These are phyloP conservation scores for Pharnaceum exiguum DNA, from an alignment of 148 eudicot genomes.

Conservation along the genomic window DNA sequence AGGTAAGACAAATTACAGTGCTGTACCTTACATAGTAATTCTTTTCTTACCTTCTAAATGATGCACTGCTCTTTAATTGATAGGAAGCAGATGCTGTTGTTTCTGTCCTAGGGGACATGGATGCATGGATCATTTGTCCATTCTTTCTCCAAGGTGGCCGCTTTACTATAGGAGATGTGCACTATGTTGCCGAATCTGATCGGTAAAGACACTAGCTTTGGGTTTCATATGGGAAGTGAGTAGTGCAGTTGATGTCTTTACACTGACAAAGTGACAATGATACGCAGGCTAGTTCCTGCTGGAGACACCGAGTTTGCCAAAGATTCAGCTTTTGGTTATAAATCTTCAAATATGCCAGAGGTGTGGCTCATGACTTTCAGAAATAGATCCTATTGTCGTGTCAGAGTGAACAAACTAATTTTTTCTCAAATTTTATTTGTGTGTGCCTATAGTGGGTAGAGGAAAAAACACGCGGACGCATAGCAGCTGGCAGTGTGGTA, in stretches of 20 bases:
- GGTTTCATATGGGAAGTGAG: not conserved
- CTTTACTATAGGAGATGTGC: slow-evolving; percentile 79
- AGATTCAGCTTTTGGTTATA: slow-evolving; percentile 95
- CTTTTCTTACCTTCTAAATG: slow-evolving; percentile 3
- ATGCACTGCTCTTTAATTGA: slow-evolving; percentile 18
- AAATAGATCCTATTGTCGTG: not conserved
- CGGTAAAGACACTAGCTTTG: slow-evolving; percentile 28
- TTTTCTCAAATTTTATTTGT: slow-evolving; percentile 5
- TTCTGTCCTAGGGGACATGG: slow-evolving; percentile 86
- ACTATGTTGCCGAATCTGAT: slow-evolving; percentile 91
- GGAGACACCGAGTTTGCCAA: slow-evolving; percentile 97
- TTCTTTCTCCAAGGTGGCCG: slow-evolving; percentile 99
- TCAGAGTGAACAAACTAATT: not conserved
- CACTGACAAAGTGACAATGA: slow-evolving; percentile 4
- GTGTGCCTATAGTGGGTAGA: slow-evolving; percentile 74
- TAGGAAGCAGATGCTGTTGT: slow-evolving; percentile 97
- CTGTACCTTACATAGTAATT: not conserved
- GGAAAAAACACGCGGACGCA: slow-evolving; percentile 86
- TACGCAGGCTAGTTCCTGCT: slow-evolving; percentile 87
- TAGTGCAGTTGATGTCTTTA: not conserved
- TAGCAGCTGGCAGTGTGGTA: slow-evolving; percentile 61
- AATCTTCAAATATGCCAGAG: slow-evolving; percentile 90
- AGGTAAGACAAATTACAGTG: slow-evolving; percentile 42
- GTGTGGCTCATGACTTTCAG: slow-evolving; percentile 30
- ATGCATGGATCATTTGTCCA: slow-evolving; percentile 97